phyloP scores from a whole-genome alignment of 179 eudicot species.

The Corrigiola litoralis region DNA sequence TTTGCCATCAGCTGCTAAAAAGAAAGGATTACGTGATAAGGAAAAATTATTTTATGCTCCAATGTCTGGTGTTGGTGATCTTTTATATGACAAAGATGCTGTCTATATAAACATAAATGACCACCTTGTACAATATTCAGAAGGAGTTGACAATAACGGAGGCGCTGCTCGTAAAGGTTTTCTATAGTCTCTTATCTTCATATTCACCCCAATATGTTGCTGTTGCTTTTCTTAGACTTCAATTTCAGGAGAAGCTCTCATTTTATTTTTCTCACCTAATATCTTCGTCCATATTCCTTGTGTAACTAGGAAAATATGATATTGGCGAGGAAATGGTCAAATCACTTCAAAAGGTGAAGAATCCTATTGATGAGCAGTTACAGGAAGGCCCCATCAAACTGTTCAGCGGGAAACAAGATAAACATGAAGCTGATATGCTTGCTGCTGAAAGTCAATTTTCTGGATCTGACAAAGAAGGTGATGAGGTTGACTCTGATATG shows the following conservation, averaged over 20 bases:
- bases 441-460: constrained; percentile 23
- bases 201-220: too few species aligned
- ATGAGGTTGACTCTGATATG: constrained; percentile 29
- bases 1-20: constrained; percentile 94
- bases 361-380: constrained; percentile 72
- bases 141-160: constrained; percentile 52
- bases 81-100: constrained; percentile 91
- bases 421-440: constrained; percentile 24
- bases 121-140: constrained; percentile 84
- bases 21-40: constrained; percentile 95
- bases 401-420: constrained; percentile 46
- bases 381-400: constrained; percentile 61
- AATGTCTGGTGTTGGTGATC: constrained; percentile 98
- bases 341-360: constrained; percentile 71
- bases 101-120: constrained; percentile 87
- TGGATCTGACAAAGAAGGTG: constrained; percentile 48
- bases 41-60: constrained; percentile 96
- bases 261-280: too few species aligned
- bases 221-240: too few species aligned
- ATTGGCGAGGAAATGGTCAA: constrained; percentile 76
- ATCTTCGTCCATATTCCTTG: background rate
- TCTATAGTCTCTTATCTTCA: constrained; percentile 8
- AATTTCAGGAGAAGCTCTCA: too few species aligned
- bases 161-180: constrained; percentile 42
- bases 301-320: constrained; percentile 58